These are phyloP conservation scores for Podila epigama DNA, from an alignment of 192 early-diverging fungal genomes.

Conservation along the genomic window DNA sequence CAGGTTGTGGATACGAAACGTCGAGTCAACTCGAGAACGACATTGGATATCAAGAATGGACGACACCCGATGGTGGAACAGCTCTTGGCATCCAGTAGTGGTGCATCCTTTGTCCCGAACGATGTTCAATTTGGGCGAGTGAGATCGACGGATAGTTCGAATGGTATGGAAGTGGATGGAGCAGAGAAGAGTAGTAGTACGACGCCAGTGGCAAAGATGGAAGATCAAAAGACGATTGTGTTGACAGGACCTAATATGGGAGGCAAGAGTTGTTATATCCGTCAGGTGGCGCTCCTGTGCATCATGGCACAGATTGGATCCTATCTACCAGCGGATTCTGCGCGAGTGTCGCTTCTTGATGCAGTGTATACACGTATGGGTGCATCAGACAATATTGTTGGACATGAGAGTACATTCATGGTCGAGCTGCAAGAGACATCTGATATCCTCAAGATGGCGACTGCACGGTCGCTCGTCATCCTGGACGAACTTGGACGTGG, in stretches of 20 bases:
- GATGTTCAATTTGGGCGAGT: conserved; percentile 56
- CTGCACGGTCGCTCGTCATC: conserved; percentile 68
- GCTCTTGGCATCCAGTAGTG: conserved; percentile 29
- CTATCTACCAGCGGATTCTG: conserved; percentile 74
- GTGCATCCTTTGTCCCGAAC: conserved; percentile 66
- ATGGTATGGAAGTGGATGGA: conserved; percentile 8
- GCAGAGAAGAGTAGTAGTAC: no score
- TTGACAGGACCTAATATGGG: conserved; percentile 85
- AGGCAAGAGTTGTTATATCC: conserved; percentile 73
- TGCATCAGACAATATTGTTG: conserved; percentile 71
- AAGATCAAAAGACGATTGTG: conserved; percentile 44
- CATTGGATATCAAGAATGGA: conserved; percentile 64
- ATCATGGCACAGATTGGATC: conserved; percentile 79
- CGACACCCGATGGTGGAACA: conserved; percentile 80
- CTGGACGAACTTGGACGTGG: conserved; percentile 86
- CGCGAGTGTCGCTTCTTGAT: conserved; percentile 72
- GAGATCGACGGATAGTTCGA: no score
- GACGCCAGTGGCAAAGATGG: not conserved
- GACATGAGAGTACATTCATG: conserved; percentile 80
- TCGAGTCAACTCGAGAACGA: conserved; percentile 2
- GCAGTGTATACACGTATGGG: conserved; percentile 78
- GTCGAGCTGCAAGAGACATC: conserved; percentile 80
- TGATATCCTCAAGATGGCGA: conserved; percentile 72
- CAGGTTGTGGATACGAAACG: not conserved
- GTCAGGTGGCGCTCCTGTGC: conserved; percentile 64